A percentile compares a stretch with the other conserved stretches of the same genome.
Conservation (phyloP, 2,329 filamentous ascomycete species). For the Pyrenochaeta sp. region DNA sequence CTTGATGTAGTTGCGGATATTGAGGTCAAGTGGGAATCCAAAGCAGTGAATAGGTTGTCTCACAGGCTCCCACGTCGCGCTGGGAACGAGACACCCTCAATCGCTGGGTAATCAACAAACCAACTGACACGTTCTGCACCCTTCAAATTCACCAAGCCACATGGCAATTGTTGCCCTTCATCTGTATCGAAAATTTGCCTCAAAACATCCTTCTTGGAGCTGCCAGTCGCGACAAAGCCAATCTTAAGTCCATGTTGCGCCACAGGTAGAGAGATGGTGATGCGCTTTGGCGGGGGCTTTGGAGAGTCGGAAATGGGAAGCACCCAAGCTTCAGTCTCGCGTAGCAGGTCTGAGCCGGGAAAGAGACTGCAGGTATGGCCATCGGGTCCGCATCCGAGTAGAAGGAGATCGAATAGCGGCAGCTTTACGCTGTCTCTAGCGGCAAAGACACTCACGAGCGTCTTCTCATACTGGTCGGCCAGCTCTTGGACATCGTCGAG, state of each 20-base stretch:
- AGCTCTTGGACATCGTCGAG: constrained; percentile 87
- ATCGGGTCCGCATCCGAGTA: constrained; percentile 93
- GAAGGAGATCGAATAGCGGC: constrained; percentile 91
- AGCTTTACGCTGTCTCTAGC: constrained; percentile 92
- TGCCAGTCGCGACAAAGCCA: constrained; percentile 91
- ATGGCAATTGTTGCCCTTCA: constrained; percentile 77
- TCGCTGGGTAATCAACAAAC: constrained; percentile 89
- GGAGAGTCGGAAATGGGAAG: constrained; percentile 91
- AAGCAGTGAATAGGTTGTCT: constrained; percentile 13
- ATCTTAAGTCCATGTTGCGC: constrained; percentile 86
- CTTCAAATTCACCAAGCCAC: constrained; percentile 84
- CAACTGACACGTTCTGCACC: constrained; percentile 89
- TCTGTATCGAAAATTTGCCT: constrained; percentile 88
- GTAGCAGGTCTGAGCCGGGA: constrained; percentile 84
- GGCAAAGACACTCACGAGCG: constrained; percentile 84
- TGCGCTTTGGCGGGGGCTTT: constrained; percentile 89
- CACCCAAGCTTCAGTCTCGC: constrained; percentile 91
- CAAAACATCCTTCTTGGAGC: constrained; percentile 88
- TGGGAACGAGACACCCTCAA: constrained; percentile 85
- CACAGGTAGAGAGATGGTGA: constrained; percentile 91
- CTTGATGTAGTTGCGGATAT: constrained; percentile 2
- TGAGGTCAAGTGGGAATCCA: not conserved
- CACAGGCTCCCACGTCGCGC: constrained; percentile 71
- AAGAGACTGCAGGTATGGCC: constrained; percentile 98
- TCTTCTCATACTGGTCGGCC: constrained; percentile 92